Conservation (phyloP, 2,329 filamentous ascomycete genomes). For the Colletotrichum aenigma region DNA sequence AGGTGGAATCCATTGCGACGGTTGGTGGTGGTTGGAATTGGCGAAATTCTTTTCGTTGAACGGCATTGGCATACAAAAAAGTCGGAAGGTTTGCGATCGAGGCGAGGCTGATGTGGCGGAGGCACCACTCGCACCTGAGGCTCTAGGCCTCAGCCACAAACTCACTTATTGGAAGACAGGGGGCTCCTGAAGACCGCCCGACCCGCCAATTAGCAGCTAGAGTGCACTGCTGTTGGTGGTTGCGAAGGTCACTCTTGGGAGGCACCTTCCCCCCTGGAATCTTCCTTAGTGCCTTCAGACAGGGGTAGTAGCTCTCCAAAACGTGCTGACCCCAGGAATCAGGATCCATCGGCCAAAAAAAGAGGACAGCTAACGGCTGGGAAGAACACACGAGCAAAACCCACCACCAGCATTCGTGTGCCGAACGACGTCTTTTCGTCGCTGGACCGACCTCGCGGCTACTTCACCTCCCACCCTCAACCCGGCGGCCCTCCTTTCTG, state of each 20-base stretch:
- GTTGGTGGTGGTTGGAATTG: constrained; percentile 5
- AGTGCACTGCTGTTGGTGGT: background rate
- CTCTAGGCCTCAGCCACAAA: background rate
- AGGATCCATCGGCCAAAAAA: constrained; percentile 22
- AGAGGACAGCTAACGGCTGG: constrained; percentile 30
- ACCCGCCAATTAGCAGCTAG: background rate
- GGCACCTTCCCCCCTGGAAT: background rate
- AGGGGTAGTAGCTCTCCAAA: constrained; percentile 20
- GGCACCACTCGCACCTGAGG: background rate
- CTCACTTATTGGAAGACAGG: background rate
- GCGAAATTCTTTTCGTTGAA: background rate
- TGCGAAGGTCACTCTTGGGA: background rate
- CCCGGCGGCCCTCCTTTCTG: background rate
- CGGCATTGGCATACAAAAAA: constrained; percentile 9
- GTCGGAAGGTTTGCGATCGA: background rate
- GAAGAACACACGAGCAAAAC: constrained; percentile 23
- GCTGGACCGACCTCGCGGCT: constrained; percentile 22
- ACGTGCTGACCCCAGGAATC: constrained; percentile 20
- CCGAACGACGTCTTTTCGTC: constrained; percentile 20
- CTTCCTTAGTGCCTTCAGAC: constrained; percentile 8
- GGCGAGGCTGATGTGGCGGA: constrained; percentile 13
- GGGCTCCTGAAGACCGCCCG: background rate
- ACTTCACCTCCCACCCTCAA: background rate
- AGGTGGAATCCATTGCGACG: constrained; percentile 59
- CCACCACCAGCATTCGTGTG: constrained; percentile 14